Percentiles rank a stretch among this genome's conserved stretches.
Conservation (phyloP, 495 filamentous ascomycete genomes). For the Cercophora newfieldiana region DNA sequence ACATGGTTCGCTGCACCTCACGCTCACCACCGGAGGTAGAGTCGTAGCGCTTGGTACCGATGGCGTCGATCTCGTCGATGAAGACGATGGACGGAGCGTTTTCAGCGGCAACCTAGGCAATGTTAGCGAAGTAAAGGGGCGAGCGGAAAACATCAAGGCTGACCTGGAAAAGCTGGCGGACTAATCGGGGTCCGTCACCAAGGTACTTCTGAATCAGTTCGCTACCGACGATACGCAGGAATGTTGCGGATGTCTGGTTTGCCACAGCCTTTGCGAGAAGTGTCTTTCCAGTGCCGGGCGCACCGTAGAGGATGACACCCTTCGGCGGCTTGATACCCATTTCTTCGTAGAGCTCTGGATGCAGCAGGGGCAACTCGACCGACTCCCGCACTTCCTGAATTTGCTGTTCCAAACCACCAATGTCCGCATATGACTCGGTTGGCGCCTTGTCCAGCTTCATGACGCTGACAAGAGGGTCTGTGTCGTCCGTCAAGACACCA, state of each 20-base stretch:
- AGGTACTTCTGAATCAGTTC: constrained; percentile 99
- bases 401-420: constrained; percentile 91
- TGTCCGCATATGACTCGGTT: constrained; percentile 97
- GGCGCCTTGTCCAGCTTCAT: constrained; percentile 99
- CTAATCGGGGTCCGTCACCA: constrained; percentile 90
- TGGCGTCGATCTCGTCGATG: constrained; percentile 99
- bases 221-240: constrained; percentile 95
- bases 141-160: constrained; percentile 1
- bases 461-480: constrained; percentile 92
- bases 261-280: constrained; percentile 96
- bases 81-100: constrained; percentile 98
- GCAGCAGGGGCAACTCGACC: constrained; percentile 91
- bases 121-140: constrained; percentile 22
- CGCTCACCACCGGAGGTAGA: constrained; percentile 95
- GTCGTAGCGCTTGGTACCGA: constrained; percentile 98
- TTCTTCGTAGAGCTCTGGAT: constrained; percentile 98
- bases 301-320: constrained; percentile 98
- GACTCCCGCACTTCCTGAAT: constrained; percentile 98
- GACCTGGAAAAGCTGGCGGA: constrained; percentile 94
- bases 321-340: constrained; percentile 99
- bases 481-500: constrained; percentile 94
- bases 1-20: constrained; percentile 97
- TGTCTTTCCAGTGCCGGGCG: constrained; percentile 96
- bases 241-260: constrained; percentile 97
- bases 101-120: constrained; percentile 75